phyloP scores from a whole-genome alignment of 2,329 filamentous ascomycete genomes.

The Aspergillus sp. region DNA sequence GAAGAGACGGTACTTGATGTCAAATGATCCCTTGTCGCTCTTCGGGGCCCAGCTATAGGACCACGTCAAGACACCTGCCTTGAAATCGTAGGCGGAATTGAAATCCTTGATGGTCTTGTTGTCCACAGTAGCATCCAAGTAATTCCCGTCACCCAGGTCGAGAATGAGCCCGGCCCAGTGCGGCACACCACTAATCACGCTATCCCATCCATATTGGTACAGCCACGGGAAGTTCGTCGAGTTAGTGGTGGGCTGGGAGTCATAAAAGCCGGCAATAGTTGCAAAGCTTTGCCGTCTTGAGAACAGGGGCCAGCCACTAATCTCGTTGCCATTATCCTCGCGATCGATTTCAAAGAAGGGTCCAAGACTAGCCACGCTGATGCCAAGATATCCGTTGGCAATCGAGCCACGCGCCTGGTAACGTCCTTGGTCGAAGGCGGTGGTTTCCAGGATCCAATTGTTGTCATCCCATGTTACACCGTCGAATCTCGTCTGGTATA shows the following conservation, averaged over 20 bases:
- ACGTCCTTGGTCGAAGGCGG: slow-evolving; percentile 55
- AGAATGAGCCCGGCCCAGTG: slow-evolving; percentile 65
- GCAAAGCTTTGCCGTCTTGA: slow-evolving; percentile 64
- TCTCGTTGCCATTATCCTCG: slow-evolving; percentile 51
- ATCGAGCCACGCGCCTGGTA: slow-evolving; percentile 61
- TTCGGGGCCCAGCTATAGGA: slow-evolving; percentile 64
- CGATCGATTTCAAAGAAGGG: slow-evolving; percentile 63
- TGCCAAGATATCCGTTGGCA: slow-evolving; percentile 65
- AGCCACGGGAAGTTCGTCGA: slow-evolving; percentile 68
- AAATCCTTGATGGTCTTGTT: slow-evolving; percentile 61
- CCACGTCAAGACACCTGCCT: slow-evolving; percentile 64
- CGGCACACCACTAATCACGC: slow-evolving; percentile 68
- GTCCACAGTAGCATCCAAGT: slow-evolving; percentile 62
- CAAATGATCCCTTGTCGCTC: slow-evolving; percentile 48
- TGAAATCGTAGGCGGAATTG: slow-evolving; percentile 61
- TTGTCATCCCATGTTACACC: slow-evolving; percentile 60
- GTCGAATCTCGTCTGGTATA: slow-evolving; percentile 52
- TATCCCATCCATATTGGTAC: slow-evolving; percentile 68
- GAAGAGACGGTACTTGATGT: slow-evolving; percentile 66
- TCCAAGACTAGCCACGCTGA: slow-evolving; percentile 62
- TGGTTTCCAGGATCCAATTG: slow-evolving; percentile 57
- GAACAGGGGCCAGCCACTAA: slow-evolving; percentile 68
- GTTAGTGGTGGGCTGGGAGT: slow-evolving; percentile 58
- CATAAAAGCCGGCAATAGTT: slow-evolving; percentile 67
- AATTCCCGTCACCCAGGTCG: slow-evolving; percentile 52